These are phyloP conservation scores for Aaosphaeria arxii DNA, from an alignment of 2,329 filamentous ascomycete genomes.

Conservation along the genomic window DNA sequence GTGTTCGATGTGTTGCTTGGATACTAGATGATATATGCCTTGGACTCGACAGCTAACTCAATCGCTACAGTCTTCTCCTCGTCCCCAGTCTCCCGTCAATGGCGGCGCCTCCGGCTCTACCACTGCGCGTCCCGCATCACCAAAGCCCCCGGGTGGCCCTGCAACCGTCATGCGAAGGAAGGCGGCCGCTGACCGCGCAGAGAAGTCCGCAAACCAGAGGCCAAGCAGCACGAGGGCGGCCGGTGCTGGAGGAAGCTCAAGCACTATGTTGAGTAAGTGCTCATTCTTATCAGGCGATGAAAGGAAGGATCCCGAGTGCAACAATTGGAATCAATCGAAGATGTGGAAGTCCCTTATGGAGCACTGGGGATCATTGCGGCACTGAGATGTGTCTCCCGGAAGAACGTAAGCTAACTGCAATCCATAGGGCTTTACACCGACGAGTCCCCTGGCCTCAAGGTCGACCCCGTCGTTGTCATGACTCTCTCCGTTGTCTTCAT, in stretches of 20 bases:
- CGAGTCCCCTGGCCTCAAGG: constrained; percentile 94
- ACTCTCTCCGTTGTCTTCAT: constrained; percentile 97
- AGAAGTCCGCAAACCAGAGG: constrained; percentile 90
- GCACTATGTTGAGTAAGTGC: constrained; percentile 92
- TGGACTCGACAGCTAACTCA: constrained; percentile 5
- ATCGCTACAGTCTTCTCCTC: constrained; percentile 30
- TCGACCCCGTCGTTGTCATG: constrained; percentile 95
- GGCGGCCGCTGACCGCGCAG: constrained; percentile 94
- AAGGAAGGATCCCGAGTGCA: too few relatives aligned
- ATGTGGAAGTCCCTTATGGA: background rate
- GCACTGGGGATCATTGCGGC: too few relatives aligned
- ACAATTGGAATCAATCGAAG: background rate
- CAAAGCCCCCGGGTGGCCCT: constrained; percentile 86
- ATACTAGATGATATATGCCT: too few relatives aligned
- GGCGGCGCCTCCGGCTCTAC: constrained; percentile 59
- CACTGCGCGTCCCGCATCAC: constrained; percentile 77
- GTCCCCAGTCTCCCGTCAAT: constrained; percentile 37
- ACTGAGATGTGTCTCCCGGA: too few relatives aligned
- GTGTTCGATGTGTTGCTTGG: too few relatives aligned
- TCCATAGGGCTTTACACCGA: constrained; percentile 88
- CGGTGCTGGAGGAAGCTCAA: constrained; percentile 91
- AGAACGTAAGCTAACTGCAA: background rate
- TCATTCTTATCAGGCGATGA: background rate
- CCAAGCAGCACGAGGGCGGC: constrained; percentile 90
- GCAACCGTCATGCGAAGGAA: constrained; percentile 93